These are phyloP conservation scores for Phanerodontia chrysosporium DNA, from an alignment of 768 basidiomycete species.

Conservation along the genomic window DNA sequence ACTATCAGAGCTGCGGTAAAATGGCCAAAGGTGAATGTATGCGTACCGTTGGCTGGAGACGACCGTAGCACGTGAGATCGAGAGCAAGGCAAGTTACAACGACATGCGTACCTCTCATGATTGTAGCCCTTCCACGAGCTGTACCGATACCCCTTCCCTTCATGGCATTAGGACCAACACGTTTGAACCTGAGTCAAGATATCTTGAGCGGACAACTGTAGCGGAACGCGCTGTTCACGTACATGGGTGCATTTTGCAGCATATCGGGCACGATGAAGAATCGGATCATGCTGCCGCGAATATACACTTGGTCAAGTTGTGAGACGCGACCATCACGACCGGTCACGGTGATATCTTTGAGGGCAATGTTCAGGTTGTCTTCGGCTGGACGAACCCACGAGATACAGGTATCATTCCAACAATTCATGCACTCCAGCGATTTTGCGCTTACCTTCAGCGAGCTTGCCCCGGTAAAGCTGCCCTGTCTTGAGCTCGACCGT, in stretches of 20 bases:
- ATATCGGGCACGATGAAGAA: slow-evolving; percentile 99
- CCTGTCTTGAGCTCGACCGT: slow-evolving; percentile 99
- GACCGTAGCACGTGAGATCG: background rate
- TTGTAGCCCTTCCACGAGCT: slow-evolving; percentile 96
- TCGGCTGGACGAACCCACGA: slow-evolving; percentile 60
- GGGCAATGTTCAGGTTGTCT: slow-evolving; percentile 94
- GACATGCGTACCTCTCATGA: slow-evolving; percentile 80
- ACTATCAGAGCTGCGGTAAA: slow-evolving; percentile 1
- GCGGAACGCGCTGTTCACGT: slow-evolving; percentile 38
- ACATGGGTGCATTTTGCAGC: slow-evolving; percentile 99
- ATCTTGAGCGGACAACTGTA: slow-evolving; percentile 2
- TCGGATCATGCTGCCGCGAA: slow-evolving; percentile 94
- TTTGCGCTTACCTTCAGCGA: slow-evolving; percentile 79
- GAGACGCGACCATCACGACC: slow-evolving; percentile 97
- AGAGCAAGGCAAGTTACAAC: slow-evolving; percentile 14
- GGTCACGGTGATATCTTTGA: slow-evolving; percentile 96
- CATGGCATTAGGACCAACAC: slow-evolving; percentile 98
- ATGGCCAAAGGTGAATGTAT: background rate
- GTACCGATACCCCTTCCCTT: slow-evolving; percentile 98
- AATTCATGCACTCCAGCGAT: background rate
- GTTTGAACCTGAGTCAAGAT: slow-evolving; percentile 78
- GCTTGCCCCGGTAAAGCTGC: slow-evolving; percentile 93
- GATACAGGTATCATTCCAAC: slow-evolving; percentile 16
- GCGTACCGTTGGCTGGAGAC: slow-evolving; percentile 70
- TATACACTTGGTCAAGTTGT: slow-evolving; percentile 98